A percentile compares a stretch with the other conserved stretches of the same genome.
Conservation (phyloP, 2,329 filamentous ascomycete species). For the Ophiostoma sp. region DNA sequence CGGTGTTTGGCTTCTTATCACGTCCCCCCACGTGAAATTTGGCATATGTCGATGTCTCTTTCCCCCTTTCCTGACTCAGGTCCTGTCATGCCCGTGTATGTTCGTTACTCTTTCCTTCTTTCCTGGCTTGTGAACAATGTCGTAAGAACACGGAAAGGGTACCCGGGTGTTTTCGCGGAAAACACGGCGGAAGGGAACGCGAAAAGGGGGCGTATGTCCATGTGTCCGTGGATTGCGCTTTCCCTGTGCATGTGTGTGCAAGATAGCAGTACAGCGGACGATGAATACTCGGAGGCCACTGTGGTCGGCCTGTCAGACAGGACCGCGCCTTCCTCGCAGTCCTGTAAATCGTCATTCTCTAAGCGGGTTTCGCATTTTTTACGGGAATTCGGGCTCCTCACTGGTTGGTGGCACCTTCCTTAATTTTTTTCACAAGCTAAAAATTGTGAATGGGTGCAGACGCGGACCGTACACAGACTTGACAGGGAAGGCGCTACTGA, state of each 20-base stretch:
- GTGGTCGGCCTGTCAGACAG: neutral
- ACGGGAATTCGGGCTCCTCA: constrained; percentile 18
- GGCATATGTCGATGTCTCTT: neutral
- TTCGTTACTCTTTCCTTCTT: neutral
- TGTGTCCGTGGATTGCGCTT: constrained; percentile 15
- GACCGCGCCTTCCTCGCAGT: neutral
- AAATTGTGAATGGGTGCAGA: neutral
- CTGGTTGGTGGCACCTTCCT: neutral
- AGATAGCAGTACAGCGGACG: neutral
- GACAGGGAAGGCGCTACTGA: neutral
- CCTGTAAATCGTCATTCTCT: neutral
- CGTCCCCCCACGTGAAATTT: constrained; percentile 15
- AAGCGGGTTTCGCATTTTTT: constrained; percentile 15
- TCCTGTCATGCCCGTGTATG: neutral
- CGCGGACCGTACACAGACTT: neutral
- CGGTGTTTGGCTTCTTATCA: neutral
- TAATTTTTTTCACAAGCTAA: constrained; percentile 19
- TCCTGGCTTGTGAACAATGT: constrained; percentile 17
- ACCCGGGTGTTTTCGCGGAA: neutral
- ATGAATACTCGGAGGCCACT: neutral
- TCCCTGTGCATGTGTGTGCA: neutral
- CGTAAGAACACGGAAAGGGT: constrained; percentile 11
- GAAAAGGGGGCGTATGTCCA: constrained; percentile 15
- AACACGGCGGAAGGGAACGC: constrained; percentile 13
- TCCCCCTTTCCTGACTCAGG: neutral